These are phyloP conservation scores for Candida manassasensis DNA, from an alignment of 805 yeast species.

Conservation along the genomic window DNA sequence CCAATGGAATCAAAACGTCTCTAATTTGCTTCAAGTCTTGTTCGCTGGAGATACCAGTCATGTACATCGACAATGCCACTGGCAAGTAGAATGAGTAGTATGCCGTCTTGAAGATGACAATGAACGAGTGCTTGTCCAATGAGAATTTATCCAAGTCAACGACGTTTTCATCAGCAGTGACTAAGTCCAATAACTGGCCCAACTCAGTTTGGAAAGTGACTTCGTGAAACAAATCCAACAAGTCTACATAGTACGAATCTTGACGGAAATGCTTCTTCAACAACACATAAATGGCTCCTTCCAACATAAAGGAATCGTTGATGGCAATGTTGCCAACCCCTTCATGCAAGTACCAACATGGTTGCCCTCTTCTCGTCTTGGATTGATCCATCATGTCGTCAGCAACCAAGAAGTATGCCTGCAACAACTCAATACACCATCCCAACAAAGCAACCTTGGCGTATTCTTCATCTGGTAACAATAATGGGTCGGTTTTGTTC, in stretches of 20 bases:
- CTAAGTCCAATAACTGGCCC: slow-evolving; percentile 92
- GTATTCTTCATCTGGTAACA: slow-evolving; percentile 65
- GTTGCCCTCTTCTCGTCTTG: slow-evolving; percentile 96
- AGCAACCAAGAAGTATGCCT: slow-evolving; percentile 94
- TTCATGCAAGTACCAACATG: slow-evolving; percentile 88
- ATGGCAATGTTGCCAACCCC: slow-evolving; percentile 91
- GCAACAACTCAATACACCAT: slow-evolving; percentile 92
- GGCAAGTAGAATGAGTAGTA: slow-evolving; percentile 96
- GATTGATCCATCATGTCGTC: slow-evolving; percentile 98
- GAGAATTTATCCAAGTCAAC: slow-evolving; percentile 88
- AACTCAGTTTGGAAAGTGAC: slow-evolving; percentile 96
- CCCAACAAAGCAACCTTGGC: slow-evolving; percentile 84
- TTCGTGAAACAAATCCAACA: slow-evolving; percentile 92
- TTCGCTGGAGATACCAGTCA: slow-evolving; percentile 71
- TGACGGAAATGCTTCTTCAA: slow-evolving; percentile 83
- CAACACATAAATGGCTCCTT: slow-evolving; percentile 85
- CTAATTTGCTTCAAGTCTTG: slow-evolving; percentile 81
- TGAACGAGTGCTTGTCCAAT: slow-evolving; percentile 85
- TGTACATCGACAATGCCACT: slow-evolving; percentile 92
- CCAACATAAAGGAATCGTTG: slow-evolving; percentile 95
- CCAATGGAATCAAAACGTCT: slow-evolving; percentile 86
- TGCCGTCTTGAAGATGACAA: slow-evolving; percentile 95
- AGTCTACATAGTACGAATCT: slow-evolving; percentile 81
- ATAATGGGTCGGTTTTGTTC: slow-evolving; percentile 54
- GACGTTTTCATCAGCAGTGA: slow-evolving; percentile 94